Evolutionary conservation across 2,329 filamentous ascomycete species (phyloP).

Genomic region (Trichoderma atrobrunneum): DNA sequence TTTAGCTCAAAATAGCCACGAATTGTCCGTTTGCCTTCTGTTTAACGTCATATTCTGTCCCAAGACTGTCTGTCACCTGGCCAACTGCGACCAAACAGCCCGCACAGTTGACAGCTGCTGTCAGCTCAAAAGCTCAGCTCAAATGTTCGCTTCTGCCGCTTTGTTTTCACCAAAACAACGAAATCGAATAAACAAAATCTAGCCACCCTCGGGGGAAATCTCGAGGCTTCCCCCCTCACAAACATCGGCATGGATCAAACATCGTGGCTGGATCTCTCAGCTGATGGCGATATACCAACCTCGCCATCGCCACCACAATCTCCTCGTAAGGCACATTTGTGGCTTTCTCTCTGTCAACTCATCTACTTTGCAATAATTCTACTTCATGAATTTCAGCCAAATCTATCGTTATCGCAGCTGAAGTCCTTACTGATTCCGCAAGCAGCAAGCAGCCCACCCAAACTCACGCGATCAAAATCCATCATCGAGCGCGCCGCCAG

Average conservation of each 20-base stretch:
- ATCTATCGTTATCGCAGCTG: not conserved
- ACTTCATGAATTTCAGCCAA: not conserved
- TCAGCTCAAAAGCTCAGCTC: not conserved
- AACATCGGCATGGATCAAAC: not conserved
- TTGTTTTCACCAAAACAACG: not conserved
- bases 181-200: too few species aligned
- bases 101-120: not conserved
- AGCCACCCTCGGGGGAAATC: not conserved
- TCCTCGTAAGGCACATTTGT: not conserved
- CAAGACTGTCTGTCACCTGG: not conserved
- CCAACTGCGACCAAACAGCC: not conserved
- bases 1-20: not conserved
- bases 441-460: not conserved
- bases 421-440: not conserved
- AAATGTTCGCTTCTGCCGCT: not conserved
- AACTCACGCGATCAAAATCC: constrained; percentile 12
- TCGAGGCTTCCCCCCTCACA: not conserved
- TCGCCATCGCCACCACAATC: constrained; percentile 5
- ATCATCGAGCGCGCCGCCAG: constrained; percentile 10
- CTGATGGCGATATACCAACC: not conserved
- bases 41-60: not conserved
- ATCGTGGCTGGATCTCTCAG: not conserved
- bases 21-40: not conserved
- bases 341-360: not conserved
- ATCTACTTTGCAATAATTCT: not conserved